Evolutionary conservation across 768 basidiomycete species (phyloP).

Genomic region (Calocera viscosa): DNA sequence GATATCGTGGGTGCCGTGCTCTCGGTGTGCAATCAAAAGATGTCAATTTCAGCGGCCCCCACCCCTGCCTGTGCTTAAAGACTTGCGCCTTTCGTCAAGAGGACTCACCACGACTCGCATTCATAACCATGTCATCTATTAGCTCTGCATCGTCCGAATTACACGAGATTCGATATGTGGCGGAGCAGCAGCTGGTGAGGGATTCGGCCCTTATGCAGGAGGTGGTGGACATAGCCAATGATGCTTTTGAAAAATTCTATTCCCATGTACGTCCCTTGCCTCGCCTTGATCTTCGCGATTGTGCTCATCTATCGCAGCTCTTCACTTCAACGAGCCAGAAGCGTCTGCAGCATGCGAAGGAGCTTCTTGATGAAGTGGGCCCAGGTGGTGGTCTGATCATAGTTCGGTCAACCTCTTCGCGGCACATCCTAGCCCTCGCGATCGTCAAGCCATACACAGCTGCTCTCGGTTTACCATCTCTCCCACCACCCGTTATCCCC

Average conservation of each 20-base stretch:
- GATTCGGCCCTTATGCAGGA: neutral
- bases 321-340: neutral
- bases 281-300: neutral
- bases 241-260: neutral
- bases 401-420: neutral
- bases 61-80: neutral
- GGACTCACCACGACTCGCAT: neutral
- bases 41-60: too few relatives aligned
- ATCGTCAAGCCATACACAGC: conserved; percentile 2
- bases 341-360: neutral
- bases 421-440: neutral
- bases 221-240: neutral
- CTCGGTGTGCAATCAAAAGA: too few relatives aligned
- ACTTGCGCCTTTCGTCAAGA: neutral
- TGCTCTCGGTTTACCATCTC: neutral
- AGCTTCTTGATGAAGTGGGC: neutral
- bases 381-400: neutral
- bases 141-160: neutral
- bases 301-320: neutral
- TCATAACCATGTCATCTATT: neutral
- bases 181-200: neutral
- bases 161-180: neutral
- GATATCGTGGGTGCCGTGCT: too few relatives aligned
- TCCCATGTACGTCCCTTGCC: neutral
- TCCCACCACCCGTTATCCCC: neutral